Base-by-base conservation (phyloP, 805 yeast genomes). In the Hanseniaspora occidentalis region DNA sequence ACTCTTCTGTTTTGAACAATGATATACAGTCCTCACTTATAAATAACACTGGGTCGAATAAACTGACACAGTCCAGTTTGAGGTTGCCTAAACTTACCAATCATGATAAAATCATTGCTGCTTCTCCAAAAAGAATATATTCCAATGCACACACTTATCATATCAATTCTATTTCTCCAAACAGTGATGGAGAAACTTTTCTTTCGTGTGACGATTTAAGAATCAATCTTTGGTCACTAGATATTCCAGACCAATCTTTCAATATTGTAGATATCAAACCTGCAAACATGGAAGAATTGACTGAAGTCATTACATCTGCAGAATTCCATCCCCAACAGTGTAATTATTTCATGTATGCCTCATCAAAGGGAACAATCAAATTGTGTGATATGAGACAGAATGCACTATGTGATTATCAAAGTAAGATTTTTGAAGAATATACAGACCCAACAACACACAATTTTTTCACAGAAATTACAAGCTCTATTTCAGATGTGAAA, bases 201-300 rank as follows among this genome's bases (percentile, higher is more conserved):
- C 72, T 92, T 48, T 75, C 85, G 42, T 79, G 94, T 37, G 99
- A 92, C 64, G 99, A 92, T 63, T 72, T 92, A 57, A 75, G 99
- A 57, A 81, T 92, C 56, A 92, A 92, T 61, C 66, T 92, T 48
- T 92, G 99, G 99, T 88, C 89, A 61, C 69, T 88, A 50, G 86
- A 84, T 41, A 83, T 86, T 50, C 85, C 96, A 17, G 95, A 89
- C 62, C 96, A 89, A 65, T 76, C 88, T 52, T 92, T 92, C 64
- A 94, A 92, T 61, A 92, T 92, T 49, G 97, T 92, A 43, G 98
- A 92, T 64, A 92, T 92, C 55, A 86, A 94, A 60, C 99, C 99
- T 8, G 84, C 86, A 6, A 86, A 86, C 62, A 94, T 92, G 98
- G 99, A 92, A 66, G 99, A 92, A 64, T 73, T 92, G 52, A 89